These are phyloP conservation scores for Kazachstania sp. DNA, from an alignment of 1,139 yeast genomes.

Conservation along the genomic window DNA sequence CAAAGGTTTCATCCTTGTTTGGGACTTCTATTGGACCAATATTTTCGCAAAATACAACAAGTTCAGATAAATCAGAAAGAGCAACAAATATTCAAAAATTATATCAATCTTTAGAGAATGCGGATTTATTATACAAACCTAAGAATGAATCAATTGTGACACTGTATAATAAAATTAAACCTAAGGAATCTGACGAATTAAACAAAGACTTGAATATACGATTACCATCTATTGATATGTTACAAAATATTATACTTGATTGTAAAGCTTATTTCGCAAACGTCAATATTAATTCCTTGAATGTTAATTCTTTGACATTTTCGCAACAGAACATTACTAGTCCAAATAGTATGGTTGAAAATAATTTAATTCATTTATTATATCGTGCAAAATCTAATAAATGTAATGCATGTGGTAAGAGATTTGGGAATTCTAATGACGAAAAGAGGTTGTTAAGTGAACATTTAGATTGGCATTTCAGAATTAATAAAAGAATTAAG, in stretches of 20 bases:
- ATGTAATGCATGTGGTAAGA: slow-evolving; percentile 83
- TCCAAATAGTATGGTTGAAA: slow-evolving; percentile 21
- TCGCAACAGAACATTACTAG: slow-evolving; percentile 23
- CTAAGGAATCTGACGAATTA: slow-evolving; percentile 2
- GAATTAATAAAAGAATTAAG: slow-evolving; percentile 73
- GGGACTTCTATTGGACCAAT: slow-evolving; percentile 13
- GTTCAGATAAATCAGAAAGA: slow-evolving; percentile 16
- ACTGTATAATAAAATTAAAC: slow-evolving; percentile 18
- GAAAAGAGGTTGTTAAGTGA: slow-evolving; percentile 49
- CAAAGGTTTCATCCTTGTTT: slow-evolving; percentile 18
- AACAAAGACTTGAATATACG: slow-evolving; percentile 2
- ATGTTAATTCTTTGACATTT: slow-evolving; percentile 24
- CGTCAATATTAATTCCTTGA: slow-evolving; percentile 24
- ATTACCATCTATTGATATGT: slow-evolving; percentile 22
- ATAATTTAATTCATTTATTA: slow-evolving; percentile 24
- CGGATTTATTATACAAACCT: slow-evolving; percentile 22
- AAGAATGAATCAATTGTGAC: slow-evolving; percentile 25
- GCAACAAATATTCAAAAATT: slow-evolving; percentile 17
- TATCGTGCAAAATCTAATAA: slow-evolving; percentile 53
- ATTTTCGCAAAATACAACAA: slow-evolving; percentile 14
- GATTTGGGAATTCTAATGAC: slow-evolving; percentile 57
- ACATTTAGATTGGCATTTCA: slow-evolving; percentile 95
- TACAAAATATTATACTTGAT: slow-evolving; percentile 26
- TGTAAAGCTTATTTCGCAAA: slow-evolving; percentile 28
- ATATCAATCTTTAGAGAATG: slow-evolving; percentile 19